These are phyloP conservation scores for Trichopus zeylanicus DNA, from an alignment of 116 monocot species.

Conservation along the genomic window DNA sequence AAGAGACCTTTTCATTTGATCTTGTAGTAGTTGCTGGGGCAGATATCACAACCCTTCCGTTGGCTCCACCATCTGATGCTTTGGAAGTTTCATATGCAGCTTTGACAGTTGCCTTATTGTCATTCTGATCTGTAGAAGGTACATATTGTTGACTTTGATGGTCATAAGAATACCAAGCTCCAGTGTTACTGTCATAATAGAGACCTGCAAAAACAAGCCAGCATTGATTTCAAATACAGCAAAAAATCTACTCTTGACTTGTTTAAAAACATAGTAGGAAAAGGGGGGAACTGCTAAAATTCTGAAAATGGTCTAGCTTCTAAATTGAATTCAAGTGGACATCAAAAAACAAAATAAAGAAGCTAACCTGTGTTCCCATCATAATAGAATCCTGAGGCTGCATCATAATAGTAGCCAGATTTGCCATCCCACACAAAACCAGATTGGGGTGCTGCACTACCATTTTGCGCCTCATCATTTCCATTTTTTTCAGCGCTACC, in stretches of 20 bases:
- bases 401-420: slow-evolving; percentile 97
- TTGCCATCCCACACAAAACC: slow-evolving; percentile 99
- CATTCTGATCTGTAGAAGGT: slow-evolving; percentile 64
- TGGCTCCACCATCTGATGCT: slow-evolving; percentile 37
- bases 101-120: slow-evolving; percentile 40
- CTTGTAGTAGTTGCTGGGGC: slow-evolving; percentile 71
- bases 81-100: slow-evolving; percentile 34
- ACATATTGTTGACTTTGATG: slow-evolving; percentile 82
- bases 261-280: no score
- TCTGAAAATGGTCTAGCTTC: no score
- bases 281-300: no score
- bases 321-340: no score
- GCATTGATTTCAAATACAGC: no score
- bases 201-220: slow-evolving; percentile 43
- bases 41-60: slow-evolving; percentile 78
- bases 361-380: slow-evolving; percentile 87
- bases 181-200: slow-evolving; percentile 90
- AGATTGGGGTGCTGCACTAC: slow-evolving; percentile 53
- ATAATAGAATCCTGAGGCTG: slow-evolving; percentile 95
- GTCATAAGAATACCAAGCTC: slow-evolving; percentile 91
- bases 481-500: slow-evolving; percentile 30
- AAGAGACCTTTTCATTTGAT: slow-evolving; percentile 56
- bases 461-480: slow-evolving; percentile 25
- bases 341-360: slow-evolving; percentile 6
- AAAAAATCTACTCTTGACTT: no score